Conservation (phyloP, 768 basidiomycete genomes). For the Suillus ampliporus region DNA sequence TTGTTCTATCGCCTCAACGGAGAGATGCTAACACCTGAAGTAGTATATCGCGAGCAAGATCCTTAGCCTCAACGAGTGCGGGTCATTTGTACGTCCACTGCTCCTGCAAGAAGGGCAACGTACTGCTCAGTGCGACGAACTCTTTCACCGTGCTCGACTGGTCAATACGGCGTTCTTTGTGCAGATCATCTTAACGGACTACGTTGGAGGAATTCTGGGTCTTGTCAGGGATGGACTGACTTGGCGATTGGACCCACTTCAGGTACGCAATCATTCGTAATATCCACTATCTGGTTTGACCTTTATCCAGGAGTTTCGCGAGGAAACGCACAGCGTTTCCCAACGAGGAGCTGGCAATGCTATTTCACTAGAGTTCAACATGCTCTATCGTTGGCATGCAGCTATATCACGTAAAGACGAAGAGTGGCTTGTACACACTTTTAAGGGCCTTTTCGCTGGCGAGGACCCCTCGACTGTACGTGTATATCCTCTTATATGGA, state of each 20-base stretch:
- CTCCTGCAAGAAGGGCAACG: constrained; percentile 24
- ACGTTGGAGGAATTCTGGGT: constrained; percentile 76
- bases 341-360: constrained; percentile 78
- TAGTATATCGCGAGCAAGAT: constrained; percentile 76
- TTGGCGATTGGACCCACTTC: constrained; percentile 75
- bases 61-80: constrained; percentile 69
- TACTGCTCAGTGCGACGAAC: constrained; percentile 70
- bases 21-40: constrained; percentile 14
- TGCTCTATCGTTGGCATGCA: constrained; percentile 68
- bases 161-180: constrained; percentile 78
- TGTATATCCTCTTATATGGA: not conserved
- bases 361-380: constrained; percentile 77
- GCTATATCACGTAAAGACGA: constrained; percentile 60
- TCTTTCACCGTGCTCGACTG: constrained; percentile 74
- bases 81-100: constrained; percentile 44
- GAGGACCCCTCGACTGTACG: constrained; percentile 48
- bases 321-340: constrained; percentile 53
- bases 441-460: constrained; percentile 49
- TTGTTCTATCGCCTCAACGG: constrained; percentile 4
- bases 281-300: not conserved
- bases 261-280: constrained; percentile 41
- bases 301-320: constrained; percentile 52
- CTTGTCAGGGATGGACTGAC: constrained; percentile 63
- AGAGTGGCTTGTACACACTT: constrained; percentile 55
- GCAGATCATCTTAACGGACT: constrained; percentile 72